phyloP scores from a whole-genome alignment of 1,139 yeast genomes.

The Hemisphaericaspora xylofermentans region DNA sequence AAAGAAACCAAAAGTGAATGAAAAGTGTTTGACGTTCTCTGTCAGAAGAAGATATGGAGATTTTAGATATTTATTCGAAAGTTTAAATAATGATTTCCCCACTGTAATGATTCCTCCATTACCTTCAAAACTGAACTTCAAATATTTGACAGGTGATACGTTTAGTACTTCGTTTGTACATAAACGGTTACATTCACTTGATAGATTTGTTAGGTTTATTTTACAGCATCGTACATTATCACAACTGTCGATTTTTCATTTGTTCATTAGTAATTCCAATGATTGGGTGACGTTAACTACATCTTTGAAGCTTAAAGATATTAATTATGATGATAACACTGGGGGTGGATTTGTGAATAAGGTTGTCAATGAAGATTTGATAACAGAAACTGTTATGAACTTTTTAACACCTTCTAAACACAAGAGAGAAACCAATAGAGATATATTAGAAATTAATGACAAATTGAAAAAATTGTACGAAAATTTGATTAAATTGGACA shows the following conservation, averaged over 20 bases:
- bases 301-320: conserved; percentile 48
- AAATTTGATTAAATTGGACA: conserved; percentile 75
- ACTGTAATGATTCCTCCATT: conserved; percentile 88
- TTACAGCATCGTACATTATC: conserved; percentile 71
- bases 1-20: conserved; percentile 12
- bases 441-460: conserved; percentile 80
- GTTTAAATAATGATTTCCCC: conserved; percentile 75
- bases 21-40: conserved; percentile 39
- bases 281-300: conserved; percentile 85
- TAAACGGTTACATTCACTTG: conserved; percentile 80
- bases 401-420: conserved; percentile 76
- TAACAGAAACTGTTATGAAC: conserved; percentile 87
- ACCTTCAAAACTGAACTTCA: conserved; percentile 89
- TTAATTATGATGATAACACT: conserved; percentile 22
- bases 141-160: conserved; percentile 93
- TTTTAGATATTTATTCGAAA: conserved; percentile 74
- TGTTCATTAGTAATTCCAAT: conserved; percentile 69
- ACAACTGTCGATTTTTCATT: conserved; percentile 68
- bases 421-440: conserved; percentile 70
- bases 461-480: conserved; percentile 82
- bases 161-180: conserved; percentile 77
- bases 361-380: conserved; percentile 57
- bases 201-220: conserved; percentile 71
- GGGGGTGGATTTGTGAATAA: conserved; percentile 35
- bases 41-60: conserved; percentile 83